Conservation (phyloP, 2,329 filamentous ascomycete species). For the Endothia cerciana region DNA sequence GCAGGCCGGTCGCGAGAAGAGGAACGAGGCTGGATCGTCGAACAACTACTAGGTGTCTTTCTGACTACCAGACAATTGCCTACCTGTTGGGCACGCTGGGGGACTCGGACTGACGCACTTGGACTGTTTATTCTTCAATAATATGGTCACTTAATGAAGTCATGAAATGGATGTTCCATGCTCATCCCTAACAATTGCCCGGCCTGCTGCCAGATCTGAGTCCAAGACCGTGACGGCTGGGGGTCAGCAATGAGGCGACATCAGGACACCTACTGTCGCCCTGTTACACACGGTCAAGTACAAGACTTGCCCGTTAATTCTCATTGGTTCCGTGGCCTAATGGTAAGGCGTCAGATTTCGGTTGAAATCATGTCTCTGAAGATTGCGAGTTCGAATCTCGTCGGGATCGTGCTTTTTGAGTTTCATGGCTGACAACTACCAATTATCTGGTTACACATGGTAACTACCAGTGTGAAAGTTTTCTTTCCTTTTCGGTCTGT, state of each 20-base stretch:
- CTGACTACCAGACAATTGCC: background rate
- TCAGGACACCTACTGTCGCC: background rate
- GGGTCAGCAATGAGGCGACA: too few relatives aligned
- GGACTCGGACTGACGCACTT: background rate
- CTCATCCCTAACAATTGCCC: background rate
- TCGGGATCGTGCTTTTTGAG: slow-evolving; percentile 8
- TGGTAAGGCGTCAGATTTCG: slow-evolving; percentile 20
- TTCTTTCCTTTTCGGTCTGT: background rate
- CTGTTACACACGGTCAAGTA: too few relatives aligned
- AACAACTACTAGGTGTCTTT: slow-evolving; percentile 21
- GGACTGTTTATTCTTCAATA: background rate
- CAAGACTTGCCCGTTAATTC: too few relatives aligned
- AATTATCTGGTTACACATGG: too few relatives aligned
- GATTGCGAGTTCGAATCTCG: slow-evolving; percentile 15
- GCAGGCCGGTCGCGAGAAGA: slow-evolving; percentile 55
- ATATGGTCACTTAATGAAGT: background rate
- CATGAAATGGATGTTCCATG: background rate
- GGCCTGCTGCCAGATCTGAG: background rate
- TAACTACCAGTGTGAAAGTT: too few relatives aligned
- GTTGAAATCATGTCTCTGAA: slow-evolving; percentile 4
- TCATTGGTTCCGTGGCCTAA: slow-evolving; percentile 11
- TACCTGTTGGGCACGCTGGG: background rate
- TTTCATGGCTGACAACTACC: too few relatives aligned
- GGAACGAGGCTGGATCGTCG: slow-evolving; percentile 42
- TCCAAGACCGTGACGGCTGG: too few relatives aligned